Conservation (phyloP, 2,329 filamentous ascomycete genomes). For the Cladophialophora yegresii region DNA sequence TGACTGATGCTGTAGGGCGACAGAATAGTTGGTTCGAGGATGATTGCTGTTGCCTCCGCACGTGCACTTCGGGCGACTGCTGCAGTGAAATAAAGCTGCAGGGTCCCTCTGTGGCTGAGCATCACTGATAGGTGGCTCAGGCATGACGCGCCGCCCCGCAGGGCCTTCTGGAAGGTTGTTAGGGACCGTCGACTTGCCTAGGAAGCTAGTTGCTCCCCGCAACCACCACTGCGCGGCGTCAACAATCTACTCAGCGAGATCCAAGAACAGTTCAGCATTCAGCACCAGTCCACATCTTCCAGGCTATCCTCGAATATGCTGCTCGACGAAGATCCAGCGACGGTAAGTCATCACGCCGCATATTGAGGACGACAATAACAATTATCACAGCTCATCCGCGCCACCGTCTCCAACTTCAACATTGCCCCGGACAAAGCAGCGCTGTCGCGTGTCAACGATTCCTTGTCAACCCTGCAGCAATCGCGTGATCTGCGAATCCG, state of each 20-base stretch:
- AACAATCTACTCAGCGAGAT: neutral
- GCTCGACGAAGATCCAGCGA: constrained; percentile 88
- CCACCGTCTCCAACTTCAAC: constrained; percentile 94
- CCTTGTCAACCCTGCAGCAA: constrained; percentile 77
- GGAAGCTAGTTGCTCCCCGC: constrained; percentile 22
- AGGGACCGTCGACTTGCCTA: neutral
- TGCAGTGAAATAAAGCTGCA: neutral
- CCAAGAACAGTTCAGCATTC: neutral
- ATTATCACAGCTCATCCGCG: constrained; percentile 72
- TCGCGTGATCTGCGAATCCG: constrained; percentile 76
- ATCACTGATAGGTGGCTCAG: constrained; percentile 10
- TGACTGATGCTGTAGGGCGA: neutral
- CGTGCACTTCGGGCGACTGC: neutral
- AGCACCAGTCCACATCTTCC: neutral
- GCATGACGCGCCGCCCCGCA: constrained; percentile 13
- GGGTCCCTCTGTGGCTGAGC: constrained; percentile 18
- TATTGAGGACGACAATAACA: constrained; percentile 22
- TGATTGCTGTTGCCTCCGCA: neutral
- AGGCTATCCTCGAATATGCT: constrained; percentile 62
- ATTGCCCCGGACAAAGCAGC: constrained; percentile 83
- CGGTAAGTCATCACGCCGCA: constrained; percentile 55
- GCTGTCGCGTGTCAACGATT: constrained; percentile 79
- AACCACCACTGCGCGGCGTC: constrained; percentile 15
- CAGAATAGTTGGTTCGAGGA: neutral
- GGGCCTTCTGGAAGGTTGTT: neutral